Conservation (phyloP, 2,329 filamentous ascomycete species). For the Colletotrichum lindemuthianum region DNA sequence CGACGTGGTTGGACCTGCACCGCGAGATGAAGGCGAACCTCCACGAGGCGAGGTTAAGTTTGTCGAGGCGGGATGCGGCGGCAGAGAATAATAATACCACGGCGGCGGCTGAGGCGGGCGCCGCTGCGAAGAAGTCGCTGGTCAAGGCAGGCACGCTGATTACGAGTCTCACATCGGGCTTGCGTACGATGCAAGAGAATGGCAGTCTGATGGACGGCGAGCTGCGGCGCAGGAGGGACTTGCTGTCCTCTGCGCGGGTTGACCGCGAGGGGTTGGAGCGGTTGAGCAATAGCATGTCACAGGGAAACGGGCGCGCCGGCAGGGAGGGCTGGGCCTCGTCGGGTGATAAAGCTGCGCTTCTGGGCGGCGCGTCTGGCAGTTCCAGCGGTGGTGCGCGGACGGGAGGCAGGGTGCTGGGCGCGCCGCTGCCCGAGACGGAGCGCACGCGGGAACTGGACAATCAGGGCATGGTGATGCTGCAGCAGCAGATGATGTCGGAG, state of each 20-base stretch:
- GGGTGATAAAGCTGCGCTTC: conserved; percentile 61
- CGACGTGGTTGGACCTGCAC: conserved; percentile 81
- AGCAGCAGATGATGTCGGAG: conserved; percentile 77
- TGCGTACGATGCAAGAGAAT: conserved; percentile 65
- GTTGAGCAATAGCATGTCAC: conserved; percentile 66
- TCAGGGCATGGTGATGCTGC: conserved; percentile 76
- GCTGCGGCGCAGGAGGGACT: conserved; percentile 74
- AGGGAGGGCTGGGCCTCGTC: conserved; percentile 59
- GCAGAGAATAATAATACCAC: conserved; percentile 52
- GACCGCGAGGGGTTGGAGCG: conserved; percentile 82
- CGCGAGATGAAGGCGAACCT: conserved; percentile 77
- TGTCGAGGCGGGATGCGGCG: conserved; percentile 73
- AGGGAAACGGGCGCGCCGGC: conserved; percentile 42
- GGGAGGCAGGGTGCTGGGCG: conserved; percentile 76
- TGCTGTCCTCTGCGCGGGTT: conserved; percentile 74
- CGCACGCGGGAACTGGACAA: conserved; percentile 83
- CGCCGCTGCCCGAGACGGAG: conserved; percentile 78
- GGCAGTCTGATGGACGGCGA: conserved; percentile 77
- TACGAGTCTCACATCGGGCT: conserved; percentile 71
- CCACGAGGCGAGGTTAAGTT: conserved; percentile 71
- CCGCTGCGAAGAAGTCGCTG: conserved; percentile 79
- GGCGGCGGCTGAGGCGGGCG: conserved; percentile 68
- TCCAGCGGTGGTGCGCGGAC: conserved; percentile 44
- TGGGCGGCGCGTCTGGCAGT: conserved; percentile 49
- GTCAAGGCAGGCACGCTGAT: conserved; percentile 75